Evolutionary conservation across 2,329 filamentous ascomycete species (phyloP).

Genomic region (Aulographum hederae): DNA sequence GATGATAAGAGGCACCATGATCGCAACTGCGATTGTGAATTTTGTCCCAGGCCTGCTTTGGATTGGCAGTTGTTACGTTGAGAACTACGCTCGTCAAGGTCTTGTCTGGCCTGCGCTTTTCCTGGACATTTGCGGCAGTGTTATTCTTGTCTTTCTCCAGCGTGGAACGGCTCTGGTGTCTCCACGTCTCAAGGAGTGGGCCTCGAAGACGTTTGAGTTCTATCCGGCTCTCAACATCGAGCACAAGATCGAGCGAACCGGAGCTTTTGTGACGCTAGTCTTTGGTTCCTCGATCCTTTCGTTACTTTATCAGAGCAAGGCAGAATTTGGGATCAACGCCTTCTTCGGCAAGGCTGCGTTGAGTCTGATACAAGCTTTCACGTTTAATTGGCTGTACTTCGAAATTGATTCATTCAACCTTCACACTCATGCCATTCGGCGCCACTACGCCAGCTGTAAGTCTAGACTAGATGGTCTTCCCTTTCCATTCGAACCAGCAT

Average conservation of each 20-base stretch:
- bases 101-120: slow-evolving; percentile 38
- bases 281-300: slow-evolving; percentile 47
- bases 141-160: slow-evolving; percentile 22
- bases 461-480: too few relatives aligned
- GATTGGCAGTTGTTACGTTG: slow-evolving; percentile 40
- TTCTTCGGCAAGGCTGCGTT: slow-evolving; percentile 45
- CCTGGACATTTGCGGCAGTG: slow-evolving; percentile 32
- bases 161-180: slow-evolving; percentile 10
- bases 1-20: slow-evolving; percentile 39
- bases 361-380: slow-evolving; percentile 37
- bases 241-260: slow-evolving; percentile 45
- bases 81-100: slow-evolving; percentile 34
- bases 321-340: slow-evolving; percentile 32
- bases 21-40: slow-evolving; percentile 26
- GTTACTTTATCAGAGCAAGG: slow-evolving; percentile 38
- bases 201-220: slow-evolving; percentile 33
- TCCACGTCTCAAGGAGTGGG: slow-evolving; percentile 7
- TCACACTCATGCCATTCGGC: slow-evolving; percentile 41
- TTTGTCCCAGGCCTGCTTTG: slow-evolving; percentile 34
- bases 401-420: slow-evolving; percentile 41
- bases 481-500: too few relatives aligned
- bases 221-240: slow-evolving; percentile 46
- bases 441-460: slow-evolving; percentile 26
- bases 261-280: slow-evolving; percentile 45
- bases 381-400: slow-evolving; percentile 46